A percentile compares a stretch with the other conserved stretches of the same genome.
These are phyloP conservation scores for Phaeosphaeriaceae sp. DNA, from an alignment of 2,329 filamentous ascomycete species.

Conservation along the genomic window DNA sequence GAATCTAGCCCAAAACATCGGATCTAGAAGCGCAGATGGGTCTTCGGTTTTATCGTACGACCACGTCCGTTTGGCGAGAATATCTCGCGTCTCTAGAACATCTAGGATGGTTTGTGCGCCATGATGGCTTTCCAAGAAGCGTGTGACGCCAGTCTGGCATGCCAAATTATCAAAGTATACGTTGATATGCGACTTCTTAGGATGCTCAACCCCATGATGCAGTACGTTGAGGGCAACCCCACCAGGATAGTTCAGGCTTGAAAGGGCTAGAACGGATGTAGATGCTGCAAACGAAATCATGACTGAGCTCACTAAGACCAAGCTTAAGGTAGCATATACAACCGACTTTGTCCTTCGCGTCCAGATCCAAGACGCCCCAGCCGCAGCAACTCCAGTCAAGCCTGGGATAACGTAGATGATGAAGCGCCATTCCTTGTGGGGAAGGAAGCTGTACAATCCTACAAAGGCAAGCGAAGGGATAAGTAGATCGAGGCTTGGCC, in stretches of 20 bases:
- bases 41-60: constrained; percentile 67
- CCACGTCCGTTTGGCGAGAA: constrained; percentile 49
- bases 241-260: constrained; percentile 91
- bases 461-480: constrained; percentile 76
- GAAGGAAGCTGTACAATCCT: constrained; percentile 81
- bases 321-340: constrained; percentile 61
- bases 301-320: constrained; percentile 65
- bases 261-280: constrained; percentile 73
- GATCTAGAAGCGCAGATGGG: constrained; percentile 53
- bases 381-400: constrained; percentile 77
- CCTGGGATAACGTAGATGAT: constrained; percentile 86
- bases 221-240: constrained; percentile 71
- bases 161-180: constrained; percentile 67
- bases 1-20: constrained; percentile 63
- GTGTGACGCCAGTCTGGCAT: constrained; percentile 68
- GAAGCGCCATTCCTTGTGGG: constrained; percentile 96
- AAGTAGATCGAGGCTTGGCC: constrained; percentile 59
- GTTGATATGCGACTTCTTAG: constrained; percentile 19
- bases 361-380: constrained; percentile 70
- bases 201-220: constrained; percentile 36
- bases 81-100: constrained; percentile 28
- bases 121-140: constrained; percentile 57
- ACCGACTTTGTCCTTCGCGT: constrained; percentile 67
- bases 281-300: constrained; percentile 66
- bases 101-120: constrained; percentile 36